A percentile compares a stretch with the other conserved stretches of the same genome.
Conservation (phyloP, 192 early-diverging fungal species). For the Umbelopsis sp. region DNA sequence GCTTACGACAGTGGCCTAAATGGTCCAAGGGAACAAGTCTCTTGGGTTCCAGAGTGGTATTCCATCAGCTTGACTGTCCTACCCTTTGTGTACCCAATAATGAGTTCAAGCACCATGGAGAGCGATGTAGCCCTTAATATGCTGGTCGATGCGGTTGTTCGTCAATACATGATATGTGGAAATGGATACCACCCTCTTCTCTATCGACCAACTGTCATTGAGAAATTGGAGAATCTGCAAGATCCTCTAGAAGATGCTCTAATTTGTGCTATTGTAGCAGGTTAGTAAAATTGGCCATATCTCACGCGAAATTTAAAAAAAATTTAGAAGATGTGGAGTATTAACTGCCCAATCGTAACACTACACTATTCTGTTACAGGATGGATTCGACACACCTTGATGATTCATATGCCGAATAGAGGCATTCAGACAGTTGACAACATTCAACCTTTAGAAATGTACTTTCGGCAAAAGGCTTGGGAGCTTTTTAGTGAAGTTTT, state of each 20-base stretch:
- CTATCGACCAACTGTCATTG: neutral
- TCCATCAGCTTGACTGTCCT: neutral
- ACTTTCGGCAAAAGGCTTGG: slow-evolving; percentile 20
- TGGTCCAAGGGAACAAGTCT: slow-evolving; percentile 1
- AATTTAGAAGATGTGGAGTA: too few relatives aligned
- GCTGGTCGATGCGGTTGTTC: slow-evolving; percentile 2
- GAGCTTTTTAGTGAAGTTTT: slow-evolving; percentile 22
- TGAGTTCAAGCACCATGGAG: neutral
- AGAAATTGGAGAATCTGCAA: neutral
- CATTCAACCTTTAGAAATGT: slow-evolving; percentile 15
- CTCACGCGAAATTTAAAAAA: too few relatives aligned
- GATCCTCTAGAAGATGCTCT: slow-evolving; percentile 8
- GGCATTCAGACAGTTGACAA: neutral
- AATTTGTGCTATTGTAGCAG: slow-evolving; percentile 13
- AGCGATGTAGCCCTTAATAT: neutral
- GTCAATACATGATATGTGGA: slow-evolving; percentile 19
- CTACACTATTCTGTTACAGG: slow-evolving; percentile 1
- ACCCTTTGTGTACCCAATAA: slow-evolving; percentile 7
- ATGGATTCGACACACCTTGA: slow-evolving; percentile 19
- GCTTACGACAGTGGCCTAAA: neutral
- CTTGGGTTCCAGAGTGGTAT: slow-evolving; percentile 5
- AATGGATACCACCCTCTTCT: slow-evolving; percentile 16
- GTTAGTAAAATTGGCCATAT: too few relatives aligned
- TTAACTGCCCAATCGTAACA: too few relatives aligned
- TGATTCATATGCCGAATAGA: slow-evolving; percentile 15